phyloP scores from a whole-genome alignment of 192 early-diverging fungal species.

The Linnemannia zychae region DNA sequence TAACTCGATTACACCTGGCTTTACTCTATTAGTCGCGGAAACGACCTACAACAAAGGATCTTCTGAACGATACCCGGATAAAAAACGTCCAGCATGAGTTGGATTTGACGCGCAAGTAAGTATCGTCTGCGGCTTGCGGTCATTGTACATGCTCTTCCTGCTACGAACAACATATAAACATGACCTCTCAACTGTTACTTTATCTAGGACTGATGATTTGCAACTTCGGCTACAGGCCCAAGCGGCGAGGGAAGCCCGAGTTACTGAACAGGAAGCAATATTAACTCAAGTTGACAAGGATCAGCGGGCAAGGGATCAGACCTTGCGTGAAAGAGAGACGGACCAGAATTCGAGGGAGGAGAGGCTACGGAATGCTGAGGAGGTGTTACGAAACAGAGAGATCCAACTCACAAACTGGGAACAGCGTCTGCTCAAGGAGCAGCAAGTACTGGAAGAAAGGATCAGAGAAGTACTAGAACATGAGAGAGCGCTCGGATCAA shows the following conservation, averaged over 20 bases:
- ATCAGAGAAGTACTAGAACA: slow-evolving; percentile 1
- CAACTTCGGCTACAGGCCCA: background rate
- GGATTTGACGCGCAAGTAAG: slow-evolving; percentile 23
- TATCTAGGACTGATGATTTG: slow-evolving; percentile 20
- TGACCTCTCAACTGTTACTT: background rate
- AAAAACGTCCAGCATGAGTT: slow-evolving; percentile 14
- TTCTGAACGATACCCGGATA: slow-evolving; percentile 51
- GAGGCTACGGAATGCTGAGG: background rate
- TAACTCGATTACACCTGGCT: background rate
- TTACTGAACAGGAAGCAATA: slow-evolving; percentile 4
- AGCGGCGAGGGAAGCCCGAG: slow-evolving; percentile 4
- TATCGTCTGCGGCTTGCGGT: background rate
- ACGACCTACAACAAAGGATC: slow-evolving; percentile 58
- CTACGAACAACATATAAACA: no score
- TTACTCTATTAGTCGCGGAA: slow-evolving; percentile 45
- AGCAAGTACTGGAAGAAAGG: slow-evolving; percentile 23
- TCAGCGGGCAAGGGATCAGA: slow-evolving; percentile 33
- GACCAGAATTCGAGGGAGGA: slow-evolving; percentile 25
- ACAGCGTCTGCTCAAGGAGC: slow-evolving; percentile 20
- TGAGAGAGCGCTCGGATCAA: background rate
- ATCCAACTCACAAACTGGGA: background rate
- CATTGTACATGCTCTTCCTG: background rate
- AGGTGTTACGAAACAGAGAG: slow-evolving; percentile 5
- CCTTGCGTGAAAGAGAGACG: slow-evolving; percentile 33
- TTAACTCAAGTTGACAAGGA: slow-evolving; percentile 7